Percentiles rank a stretch among this genome's conserved stretches.
Conservation (phyloP, 495 filamentous ascomycete species). For the Chaetomium cochliodes region DNA sequence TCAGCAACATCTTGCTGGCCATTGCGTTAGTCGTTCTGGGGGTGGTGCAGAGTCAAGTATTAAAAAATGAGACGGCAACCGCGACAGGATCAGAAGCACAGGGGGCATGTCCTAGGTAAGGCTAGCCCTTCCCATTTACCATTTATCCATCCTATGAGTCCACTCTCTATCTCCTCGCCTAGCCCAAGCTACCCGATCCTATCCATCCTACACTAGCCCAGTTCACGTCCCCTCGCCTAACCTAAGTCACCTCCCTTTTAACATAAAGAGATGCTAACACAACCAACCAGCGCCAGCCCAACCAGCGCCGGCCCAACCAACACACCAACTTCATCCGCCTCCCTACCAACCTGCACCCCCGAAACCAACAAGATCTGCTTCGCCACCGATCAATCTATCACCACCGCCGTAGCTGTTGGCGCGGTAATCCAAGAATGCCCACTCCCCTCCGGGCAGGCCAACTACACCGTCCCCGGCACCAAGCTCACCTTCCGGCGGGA, state of each 20-base stretch:
- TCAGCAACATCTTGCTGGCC: constrained; percentile 19
- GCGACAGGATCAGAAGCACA: not conserved
- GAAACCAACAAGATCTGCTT: constrained; percentile 10
- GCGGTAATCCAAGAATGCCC: constrained; percentile 6
- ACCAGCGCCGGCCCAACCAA: not conserved
- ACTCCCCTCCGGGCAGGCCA: not conserved
- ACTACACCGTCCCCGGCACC: constrained; percentile 23
- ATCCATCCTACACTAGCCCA: no score
- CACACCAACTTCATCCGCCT: not conserved
- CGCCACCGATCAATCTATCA: constrained; percentile 5
- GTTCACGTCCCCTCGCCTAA: no score
- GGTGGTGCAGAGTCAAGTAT: constrained; percentile 11
- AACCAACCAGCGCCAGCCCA: not conserved
- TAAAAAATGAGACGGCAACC: not conserved
- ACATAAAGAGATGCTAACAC: no score
- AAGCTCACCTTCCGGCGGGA: constrained; percentile 16
- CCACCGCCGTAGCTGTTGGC: not conserved
- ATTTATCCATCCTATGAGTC: no score
- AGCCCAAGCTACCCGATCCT: no score
- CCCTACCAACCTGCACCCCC: not conserved
- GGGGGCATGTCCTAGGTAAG: not conserved
- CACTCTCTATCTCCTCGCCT: no score
- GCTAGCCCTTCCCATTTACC: no score
- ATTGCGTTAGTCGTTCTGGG: constrained; percentile 14
- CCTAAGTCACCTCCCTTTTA: no score